Conservation (phyloP, 306 rosid species). For the Sphenostylis stenocarpa region DNA sequence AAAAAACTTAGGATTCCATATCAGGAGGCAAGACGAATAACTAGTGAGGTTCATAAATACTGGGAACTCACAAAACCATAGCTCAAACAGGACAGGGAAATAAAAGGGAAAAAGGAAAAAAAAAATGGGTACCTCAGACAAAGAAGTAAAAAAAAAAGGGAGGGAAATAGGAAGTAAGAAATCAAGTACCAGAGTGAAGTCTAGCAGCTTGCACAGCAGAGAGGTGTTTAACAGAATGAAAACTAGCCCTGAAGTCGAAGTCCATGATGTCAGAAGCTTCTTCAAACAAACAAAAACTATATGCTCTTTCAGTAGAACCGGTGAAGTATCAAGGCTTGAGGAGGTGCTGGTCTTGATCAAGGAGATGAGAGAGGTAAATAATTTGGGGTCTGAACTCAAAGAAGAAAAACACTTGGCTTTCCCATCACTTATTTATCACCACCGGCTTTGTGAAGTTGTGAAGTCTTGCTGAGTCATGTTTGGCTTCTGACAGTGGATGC, state of each 20-base stretch:
- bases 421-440: neutral
- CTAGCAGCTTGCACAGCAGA: constrained; percentile 66
- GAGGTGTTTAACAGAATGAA: constrained; percentile 53
- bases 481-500: constrained; percentile 45
- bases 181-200: constrained; percentile 66
- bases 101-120: neutral
- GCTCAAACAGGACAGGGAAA: neutral
- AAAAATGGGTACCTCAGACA: neutral
- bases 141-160: neutral
- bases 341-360: neutral
- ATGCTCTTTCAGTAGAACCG: neutral
- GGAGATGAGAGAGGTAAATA: neutral
- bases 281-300: constrained; percentile 20
- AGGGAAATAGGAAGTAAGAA: neutral
- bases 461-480: constrained; percentile 42
- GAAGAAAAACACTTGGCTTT: constrained; percentile 1
- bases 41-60: neutral
- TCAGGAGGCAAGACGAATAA: neutral
- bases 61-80: neutral
- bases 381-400: neutral
- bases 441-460: constrained; percentile 29
- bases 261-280: constrained; percentile 50
- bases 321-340: constrained; percentile 16
- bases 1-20: neutral
- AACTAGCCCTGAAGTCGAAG: constrained; percentile 67